Conservation (phyloP, 2,329 filamentous ascomycete species). For the Bipolaris sorokiniana region DNA sequence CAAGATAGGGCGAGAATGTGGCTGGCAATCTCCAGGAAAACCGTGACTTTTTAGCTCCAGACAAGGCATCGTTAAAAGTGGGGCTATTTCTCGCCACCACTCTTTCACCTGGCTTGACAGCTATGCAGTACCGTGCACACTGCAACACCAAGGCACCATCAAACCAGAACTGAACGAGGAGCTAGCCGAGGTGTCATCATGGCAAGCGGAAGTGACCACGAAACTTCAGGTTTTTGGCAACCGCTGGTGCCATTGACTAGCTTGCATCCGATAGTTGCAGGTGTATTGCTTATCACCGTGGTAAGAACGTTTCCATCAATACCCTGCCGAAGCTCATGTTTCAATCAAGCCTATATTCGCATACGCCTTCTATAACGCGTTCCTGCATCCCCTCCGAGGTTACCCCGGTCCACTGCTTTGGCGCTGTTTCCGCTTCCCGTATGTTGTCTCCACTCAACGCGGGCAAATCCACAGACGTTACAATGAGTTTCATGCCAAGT, state of each 20-base stretch:
- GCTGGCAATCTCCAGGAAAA: too few species aligned
- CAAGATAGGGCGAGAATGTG: neutral
- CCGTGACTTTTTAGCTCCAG: neutral
- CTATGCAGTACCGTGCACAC: neutral
- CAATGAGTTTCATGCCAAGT: slow-evolving; percentile 32
- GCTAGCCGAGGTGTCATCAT: neutral
- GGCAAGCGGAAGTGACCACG: neutral
- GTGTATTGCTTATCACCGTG: neutral
- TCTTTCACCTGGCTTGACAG: neutral
- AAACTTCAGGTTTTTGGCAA: neutral
- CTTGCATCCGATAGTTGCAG: slow-evolving; percentile 6
- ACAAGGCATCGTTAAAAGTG: neutral
- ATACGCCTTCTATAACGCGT: slow-evolving; percentile 36
- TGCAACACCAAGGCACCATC: neutral
- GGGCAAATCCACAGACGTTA: slow-evolving; percentile 34
- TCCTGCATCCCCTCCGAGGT: slow-evolving; percentile 32
- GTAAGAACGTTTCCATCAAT: slow-evolving; percentile 2
- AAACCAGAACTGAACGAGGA: neutral
- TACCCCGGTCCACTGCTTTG: slow-evolving; percentile 41
- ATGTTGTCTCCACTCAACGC: slow-evolving; percentile 35
- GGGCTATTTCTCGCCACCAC: neutral
- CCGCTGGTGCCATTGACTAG: neutral
- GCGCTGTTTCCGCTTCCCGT: slow-evolving; percentile 35
- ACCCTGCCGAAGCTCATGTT: neutral
- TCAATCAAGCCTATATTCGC: slow-evolving; percentile 7